Base-by-base conservation (phyloP, 2,329 filamentous ascomycete species). In the Harringtonia lauricola region DNA sequence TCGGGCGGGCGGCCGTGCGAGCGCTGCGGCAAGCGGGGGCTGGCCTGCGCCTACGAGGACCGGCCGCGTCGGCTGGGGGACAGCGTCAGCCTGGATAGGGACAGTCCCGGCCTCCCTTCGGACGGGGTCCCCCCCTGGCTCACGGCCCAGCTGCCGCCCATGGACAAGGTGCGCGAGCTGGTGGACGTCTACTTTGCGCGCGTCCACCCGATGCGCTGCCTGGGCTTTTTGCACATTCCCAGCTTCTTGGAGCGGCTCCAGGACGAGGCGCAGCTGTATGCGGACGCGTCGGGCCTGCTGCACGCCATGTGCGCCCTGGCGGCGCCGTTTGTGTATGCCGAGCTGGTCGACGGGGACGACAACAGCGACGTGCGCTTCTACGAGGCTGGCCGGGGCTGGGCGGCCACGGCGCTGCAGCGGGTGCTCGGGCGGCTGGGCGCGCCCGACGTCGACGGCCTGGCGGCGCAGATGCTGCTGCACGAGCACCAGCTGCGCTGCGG, bases 141-240 rank as follows among this genome's bases (percentile, higher is more conserved):
- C 7, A 10, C 24, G 24, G 7, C 24, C 24, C 6, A 26, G 24
- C 24, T 26, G 24, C 24, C 24, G 7, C 10, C 24, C 24, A 21
- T 44, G 1, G 17, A 30, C 3, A n/a, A 34, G 10, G 19, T 44
- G 2, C 41, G 36, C 10, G 21, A 18, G 9, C 49, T 52, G 4
- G 46, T 46, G 6, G 51, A 55, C 21, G 44, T 51, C n/a, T 55
- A 51, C 36, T 55, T 55, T 39, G 29, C 28, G 38, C 54, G 51
- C 19, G 41, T 54, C 15, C 51, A 55, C 34, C 42, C 43, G 5
- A 41, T 55, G 6, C 46, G 52, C 13, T 55, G 39, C 33, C 50
- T 53, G 33, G 50, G 46, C 15, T 55, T 55, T 41, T 38, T 55
- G 17, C 52, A 55, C 42, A 53, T 49, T 44, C 49, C 50, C 12